A percentile compares a stretch with the other conserved stretches of the same genome.
phyloP scores from a whole-genome alignment of 2,329 filamentous ascomycete genomes.

The Ophiosphaerella herpotricha region DNA sequence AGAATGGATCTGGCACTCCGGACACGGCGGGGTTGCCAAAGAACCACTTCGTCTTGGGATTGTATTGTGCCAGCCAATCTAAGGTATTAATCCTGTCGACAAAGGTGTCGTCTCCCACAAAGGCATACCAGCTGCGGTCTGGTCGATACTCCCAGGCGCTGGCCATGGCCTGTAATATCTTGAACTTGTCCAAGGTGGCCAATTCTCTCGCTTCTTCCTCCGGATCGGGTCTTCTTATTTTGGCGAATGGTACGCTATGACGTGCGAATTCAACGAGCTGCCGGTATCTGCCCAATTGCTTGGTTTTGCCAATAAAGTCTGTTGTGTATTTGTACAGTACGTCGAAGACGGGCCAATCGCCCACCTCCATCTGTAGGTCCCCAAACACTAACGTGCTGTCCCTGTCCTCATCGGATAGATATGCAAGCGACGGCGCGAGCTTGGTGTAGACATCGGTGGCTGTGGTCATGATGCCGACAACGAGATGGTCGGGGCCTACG shows the following conservation, averaged over 20 bases:
- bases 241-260: conserved; percentile 31
- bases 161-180: conserved; percentile 45
- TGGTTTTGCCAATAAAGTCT: conserved; percentile 32
- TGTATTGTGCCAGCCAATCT: conserved; percentile 57
- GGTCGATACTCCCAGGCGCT: conserved; percentile 45
- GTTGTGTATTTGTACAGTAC: conserved; percentile 39
- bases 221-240: conserved; percentile 22
- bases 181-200: conserved; percentile 44
- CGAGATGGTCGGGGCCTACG: conserved; percentile 42
- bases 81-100: conserved; percentile 59
- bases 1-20: conserved; percentile 51
- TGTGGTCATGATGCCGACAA: conserved; percentile 62
- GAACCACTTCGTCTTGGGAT: conserved; percentile 56
- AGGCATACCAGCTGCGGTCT: conserved; percentile 62
- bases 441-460: conserved; percentile 61
- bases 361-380: conserved; percentile 42
- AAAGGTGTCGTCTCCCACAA: conserved; percentile 64
- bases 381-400: conserved; percentile 47
- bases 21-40: conserved; percentile 51
- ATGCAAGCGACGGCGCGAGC: conserved; percentile 49
- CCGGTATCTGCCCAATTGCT: conserved; percentile 45
- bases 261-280: conserved; percentile 38
- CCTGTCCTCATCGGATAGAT: conserved; percentile 33
- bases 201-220: conserved; percentile 25
- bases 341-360: conserved; percentile 43